These are phyloP conservation scores for Ascoidea tarda DNA, from an alignment of 805 yeast species.

Conservation along the genomic window DNA sequence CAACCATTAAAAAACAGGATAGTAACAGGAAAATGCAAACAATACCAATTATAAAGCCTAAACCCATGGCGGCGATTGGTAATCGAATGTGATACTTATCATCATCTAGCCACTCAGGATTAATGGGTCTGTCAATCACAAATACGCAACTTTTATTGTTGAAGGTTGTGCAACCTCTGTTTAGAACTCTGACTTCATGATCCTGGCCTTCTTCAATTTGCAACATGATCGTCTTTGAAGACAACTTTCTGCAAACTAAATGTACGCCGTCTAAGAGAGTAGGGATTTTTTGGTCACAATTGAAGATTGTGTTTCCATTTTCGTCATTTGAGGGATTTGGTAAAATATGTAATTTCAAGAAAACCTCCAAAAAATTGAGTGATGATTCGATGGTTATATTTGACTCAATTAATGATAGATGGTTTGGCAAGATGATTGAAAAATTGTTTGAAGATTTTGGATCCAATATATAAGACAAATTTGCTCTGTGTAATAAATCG, in stretches of 20 bases:
- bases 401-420: constrained; percentile 33
- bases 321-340: constrained; percentile 20
- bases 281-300: constrained; percentile 31
- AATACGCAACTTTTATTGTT: constrained; percentile 36
- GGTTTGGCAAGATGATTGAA: constrained; percentile 65
- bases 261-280: constrained; percentile 31
- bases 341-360: constrained; percentile 56
- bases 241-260: constrained; percentile 26
- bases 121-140: constrained; percentile 53
- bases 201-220: constrained; percentile 33
- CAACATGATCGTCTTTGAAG: constrained; percentile 22
- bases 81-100: constrained; percentile 39
- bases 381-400: constrained; percentile 27
- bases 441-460: constrained; percentile 19
- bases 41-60: constrained; percentile 55
- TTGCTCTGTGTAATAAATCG: constrained; percentile 31
- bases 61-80: constrained; percentile 52
- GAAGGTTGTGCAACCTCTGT: constrained; percentile 44
- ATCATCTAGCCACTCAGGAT: constrained; percentile 45
- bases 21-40: constrained; percentile 21
- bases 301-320: constrained; percentile 18
- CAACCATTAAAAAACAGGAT: constrained; percentile 22
- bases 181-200: constrained; percentile 42
- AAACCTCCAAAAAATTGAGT: constrained; percentile 30
- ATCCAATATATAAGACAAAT: constrained; percentile 27